Base-by-base conservation (phyloP, 352 stramenopile genomes). In the Globisporangium uncinulatum region DNA sequence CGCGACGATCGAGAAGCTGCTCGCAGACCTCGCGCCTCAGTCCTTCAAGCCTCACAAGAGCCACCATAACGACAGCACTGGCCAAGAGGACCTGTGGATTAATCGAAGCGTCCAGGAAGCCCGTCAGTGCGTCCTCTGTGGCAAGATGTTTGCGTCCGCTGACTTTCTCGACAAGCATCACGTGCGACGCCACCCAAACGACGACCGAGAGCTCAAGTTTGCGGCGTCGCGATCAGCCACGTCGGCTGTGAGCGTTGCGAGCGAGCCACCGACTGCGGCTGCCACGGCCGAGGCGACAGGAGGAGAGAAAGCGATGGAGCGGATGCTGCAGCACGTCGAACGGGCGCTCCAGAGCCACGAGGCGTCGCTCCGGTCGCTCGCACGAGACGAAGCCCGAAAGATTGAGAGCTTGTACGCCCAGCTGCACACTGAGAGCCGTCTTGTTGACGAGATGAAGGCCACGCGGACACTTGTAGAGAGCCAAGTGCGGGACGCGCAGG, bases 131-230 rank as follows among this genome's bases (percentile, higher is more conserved):
- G 62, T 58, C 17, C 71, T 74, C 36, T 92, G 79, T 57, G 82
- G 79, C 1, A 88, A 89, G 53, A 56, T 89, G 51, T 92, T 92
- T 31, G 83, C 76, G 19, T 86, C 82, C 1, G 45, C 63, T 15
- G 62, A 67, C 29, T 92, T 76, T 62, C 61, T 92, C 19, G 70
- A 83, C 4, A 84, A 85, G n/a, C 82, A 92, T 56, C 51, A 74
- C n/a, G 46, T 73, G 29, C 57, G 82, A 20, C 61, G 82, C 15
- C 82, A 92, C 66, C 13, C 58, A 32, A 66, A 62, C 19, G 64
- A 76, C 15, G 65, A 36, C 45, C 48, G 49, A 44, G 51, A 56
- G 41, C 6, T 69, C 19, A 58, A 64, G 32, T 45, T 54, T 15
- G 56, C 57, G 3, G 45, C 42, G 37, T 13, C 20, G 13, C 34